Evolutionary conservation across 129 eudicot species (phyloP).

Genomic region (Flaveria trinervia): DNA sequence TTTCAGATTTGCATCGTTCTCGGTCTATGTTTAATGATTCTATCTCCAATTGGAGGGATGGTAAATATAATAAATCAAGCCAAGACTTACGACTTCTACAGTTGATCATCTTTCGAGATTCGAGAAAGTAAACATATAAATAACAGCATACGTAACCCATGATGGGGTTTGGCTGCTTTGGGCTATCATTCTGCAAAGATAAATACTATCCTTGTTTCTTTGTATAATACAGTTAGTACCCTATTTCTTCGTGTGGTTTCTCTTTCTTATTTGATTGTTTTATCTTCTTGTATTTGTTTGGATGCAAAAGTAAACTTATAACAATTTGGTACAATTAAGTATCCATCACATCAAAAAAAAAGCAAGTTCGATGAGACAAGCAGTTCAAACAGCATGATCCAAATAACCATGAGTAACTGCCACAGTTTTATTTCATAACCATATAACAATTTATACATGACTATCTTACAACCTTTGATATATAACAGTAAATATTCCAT

Average conservation of each 20-base stretch:
- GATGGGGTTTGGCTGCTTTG: constrained; percentile 17
- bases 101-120: constrained; percentile 26
- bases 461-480: background rate
- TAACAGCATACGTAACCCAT: constrained; percentile 23
- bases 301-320: background rate
- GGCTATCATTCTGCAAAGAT: constrained; percentile 28
- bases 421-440: constrained; percentile 1
- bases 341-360: no score
- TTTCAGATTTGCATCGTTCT: constrained; percentile 69
- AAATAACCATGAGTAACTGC: constrained; percentile 12
- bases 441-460: constrained; percentile 11
- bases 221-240: constrained; percentile 22
- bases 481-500: constrained; percentile 21
- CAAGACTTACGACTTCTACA: constrained; percentile 57
- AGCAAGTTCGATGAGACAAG: background rate
- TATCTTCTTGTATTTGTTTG: no score
- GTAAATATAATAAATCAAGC: constrained; percentile 55
- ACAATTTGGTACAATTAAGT: background rate
- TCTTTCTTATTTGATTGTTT: background rate
- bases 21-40: constrained; percentile 61
- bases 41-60: constrained; percentile 75
- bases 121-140: constrained; percentile 6
- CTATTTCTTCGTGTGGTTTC: constrained; percentile 9
- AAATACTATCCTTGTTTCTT: constrained; percentile 6
- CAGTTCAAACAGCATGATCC: background rate